phyloP scores from a whole-genome alignment of 768 basidiomycete genomes.

The Macrolepiota fuliginosa region DNA sequence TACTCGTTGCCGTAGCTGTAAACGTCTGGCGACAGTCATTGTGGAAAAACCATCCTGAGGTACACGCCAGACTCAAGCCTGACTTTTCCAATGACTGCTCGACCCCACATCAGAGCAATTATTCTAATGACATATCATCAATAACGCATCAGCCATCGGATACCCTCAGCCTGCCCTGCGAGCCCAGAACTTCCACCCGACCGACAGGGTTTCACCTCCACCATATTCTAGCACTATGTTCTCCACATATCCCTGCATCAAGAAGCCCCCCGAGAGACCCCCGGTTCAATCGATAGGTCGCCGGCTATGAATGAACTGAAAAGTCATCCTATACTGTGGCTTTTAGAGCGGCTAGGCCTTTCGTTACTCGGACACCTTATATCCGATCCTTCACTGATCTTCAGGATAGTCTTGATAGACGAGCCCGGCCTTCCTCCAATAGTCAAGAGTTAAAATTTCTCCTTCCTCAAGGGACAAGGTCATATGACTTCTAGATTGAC shows the following conservation, averaged over 20 bases:
- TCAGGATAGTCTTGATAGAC: constrained; percentile 1
- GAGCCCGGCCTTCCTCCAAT: background rate
- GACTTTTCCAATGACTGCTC: background rate
- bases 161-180: background rate
- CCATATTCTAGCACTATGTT: too few species aligned
- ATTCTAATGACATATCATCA: background rate
- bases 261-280: background rate
- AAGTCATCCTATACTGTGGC: background rate
- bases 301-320: background rate
- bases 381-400: background rate
- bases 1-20: background rate
- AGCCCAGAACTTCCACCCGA: background rate
- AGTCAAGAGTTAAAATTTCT: background rate
- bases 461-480: background rate
- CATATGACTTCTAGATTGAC: background rate
- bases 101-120: background rate
- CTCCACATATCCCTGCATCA: background rate
- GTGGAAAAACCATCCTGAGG: too few species aligned
- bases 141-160: background rate
- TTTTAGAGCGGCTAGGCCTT: background rate
- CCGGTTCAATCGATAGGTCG: background rate
- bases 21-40: background rate
- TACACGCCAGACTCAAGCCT: background rate
- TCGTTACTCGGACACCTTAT: background rate
- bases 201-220: background rate